Evolutionary conservation across 164 flowering plant species (phyloP).

Genomic region (Amborella trichopoda): DNA sequence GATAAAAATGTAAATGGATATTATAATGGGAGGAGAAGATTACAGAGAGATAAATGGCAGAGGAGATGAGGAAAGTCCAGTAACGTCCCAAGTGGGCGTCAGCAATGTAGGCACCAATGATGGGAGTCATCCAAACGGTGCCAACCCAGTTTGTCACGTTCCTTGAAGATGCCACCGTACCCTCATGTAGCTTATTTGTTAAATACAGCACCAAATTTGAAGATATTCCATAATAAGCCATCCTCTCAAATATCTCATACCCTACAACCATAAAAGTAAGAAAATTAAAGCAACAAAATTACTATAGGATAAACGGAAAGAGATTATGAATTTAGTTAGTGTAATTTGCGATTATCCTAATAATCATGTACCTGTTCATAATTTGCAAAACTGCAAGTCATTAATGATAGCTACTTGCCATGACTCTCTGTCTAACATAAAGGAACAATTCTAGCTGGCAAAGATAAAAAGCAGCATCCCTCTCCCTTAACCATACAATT

Average conservation of each 20-base stretch:
- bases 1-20: too few species aligned
- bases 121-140: conserved; percentile 11
- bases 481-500: too few species aligned
- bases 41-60: conserved; percentile 8
- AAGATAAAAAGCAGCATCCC: too few species aligned
- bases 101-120: conserved; percentile 11
- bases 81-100: conserved; percentile 10
- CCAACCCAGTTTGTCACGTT: conserved; percentile 12
- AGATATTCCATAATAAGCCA: conserved; percentile 8
- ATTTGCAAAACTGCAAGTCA: too few species aligned
- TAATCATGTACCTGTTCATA: too few species aligned
- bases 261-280: conserved; percentile 1
- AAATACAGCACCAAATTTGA: conserved; percentile 8
- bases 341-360: too few species aligned
- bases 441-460: too few species aligned
- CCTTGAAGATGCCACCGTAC: conserved; percentile 5
- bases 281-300: neutral
- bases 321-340: too few species aligned
- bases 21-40: neutral
- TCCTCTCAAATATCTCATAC: conserved; percentile 8
- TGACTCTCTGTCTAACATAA: too few species aligned
- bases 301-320: too few species aligned
- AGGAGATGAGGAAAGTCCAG: conserved; percentile 8
- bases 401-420: too few species aligned
- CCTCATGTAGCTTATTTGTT: conserved; percentile 8